A percentile compares a stretch with the other conserved stretches of the same genome.
These are phyloP conservation scores for Haematococcus lacustris DNA, from an alignment of 139 green algal genomes.

Conservation along the genomic window DNA sequence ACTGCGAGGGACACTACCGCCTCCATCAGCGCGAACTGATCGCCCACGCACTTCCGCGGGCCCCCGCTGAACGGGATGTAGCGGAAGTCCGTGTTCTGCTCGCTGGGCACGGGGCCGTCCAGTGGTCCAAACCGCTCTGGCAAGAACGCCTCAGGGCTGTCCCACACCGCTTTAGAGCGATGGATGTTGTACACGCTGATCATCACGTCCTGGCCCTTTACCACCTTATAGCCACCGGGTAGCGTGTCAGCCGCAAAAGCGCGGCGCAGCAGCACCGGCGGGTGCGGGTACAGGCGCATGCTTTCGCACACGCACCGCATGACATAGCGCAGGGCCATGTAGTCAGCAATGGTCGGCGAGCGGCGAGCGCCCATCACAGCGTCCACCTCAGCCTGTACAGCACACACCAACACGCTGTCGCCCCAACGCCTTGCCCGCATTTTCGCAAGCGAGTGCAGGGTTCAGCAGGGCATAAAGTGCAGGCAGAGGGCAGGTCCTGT, in stretches of 20 bases:
- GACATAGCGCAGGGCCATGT: conserved; percentile 75
- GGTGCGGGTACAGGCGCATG: conserved; percentile 98
- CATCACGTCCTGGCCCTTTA: conserved; percentile 90
- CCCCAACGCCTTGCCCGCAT: too few relatives aligned
- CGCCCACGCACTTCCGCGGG: conserved; percentile 92
- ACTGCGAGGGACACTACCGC: conserved; percentile 74
- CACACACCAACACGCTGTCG: conserved; percentile 2
- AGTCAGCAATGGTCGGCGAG: conserved; percentile 59
- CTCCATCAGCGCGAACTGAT: conserved; percentile 97
- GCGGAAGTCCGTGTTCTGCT: conserved; percentile 93
- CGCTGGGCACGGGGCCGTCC: conserved; percentile 82
- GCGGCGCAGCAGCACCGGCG: conserved; percentile 85
- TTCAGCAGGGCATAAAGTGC: too few relatives aligned
- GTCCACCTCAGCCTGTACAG: conserved; percentile 80
- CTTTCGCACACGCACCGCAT: conserved; percentile 91
- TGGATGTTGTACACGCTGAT: conserved; percentile 98
- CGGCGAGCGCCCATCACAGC: conserved; percentile 59
- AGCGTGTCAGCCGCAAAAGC: conserved; percentile 75
- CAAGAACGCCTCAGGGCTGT: conserved; percentile 72
- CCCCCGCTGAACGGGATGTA: conserved; percentile 78
- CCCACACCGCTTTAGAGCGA: conserved; percentile 70
- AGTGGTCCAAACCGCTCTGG: conserved; percentile 89
- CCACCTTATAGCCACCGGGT: conserved; percentile 69
- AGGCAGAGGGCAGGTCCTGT: too few relatives aligned
- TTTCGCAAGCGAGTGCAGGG: too few relatives aligned